A percentile compares a stretch with the other conserved stretches of the same genome.
phyloP scores from a whole-genome alignment of 73 alveolate species.

The Symbiodinium natans region DNA sequence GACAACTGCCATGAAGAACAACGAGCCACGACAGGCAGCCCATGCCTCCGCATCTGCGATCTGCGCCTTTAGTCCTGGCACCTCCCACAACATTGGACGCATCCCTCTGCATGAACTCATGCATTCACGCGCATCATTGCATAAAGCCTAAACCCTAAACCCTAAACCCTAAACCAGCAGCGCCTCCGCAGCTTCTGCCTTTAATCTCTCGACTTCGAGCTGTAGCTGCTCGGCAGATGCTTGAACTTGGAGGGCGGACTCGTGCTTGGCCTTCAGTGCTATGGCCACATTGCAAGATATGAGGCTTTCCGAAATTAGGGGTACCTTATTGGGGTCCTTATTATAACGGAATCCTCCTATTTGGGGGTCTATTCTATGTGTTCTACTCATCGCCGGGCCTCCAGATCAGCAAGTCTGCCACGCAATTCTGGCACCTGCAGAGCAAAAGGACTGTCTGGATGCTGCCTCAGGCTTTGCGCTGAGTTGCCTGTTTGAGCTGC shows the following conservation, averaged over 20 bases:
- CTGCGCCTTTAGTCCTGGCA: background rate
- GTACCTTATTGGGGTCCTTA: too few relatives aligned
- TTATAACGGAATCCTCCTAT: too few relatives aligned
- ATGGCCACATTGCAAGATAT: too few relatives aligned
- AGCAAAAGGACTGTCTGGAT: too few relatives aligned
- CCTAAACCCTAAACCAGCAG: too few relatives aligned
- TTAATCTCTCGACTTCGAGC: background rate
- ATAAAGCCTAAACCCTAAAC: too few relatives aligned
- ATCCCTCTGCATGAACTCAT: background rate
- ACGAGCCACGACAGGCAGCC: too few relatives aligned
- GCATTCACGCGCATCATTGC: too few relatives aligned
- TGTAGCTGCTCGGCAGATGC: background rate
- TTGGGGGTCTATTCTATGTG: background rate
- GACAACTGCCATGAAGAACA: background rate
- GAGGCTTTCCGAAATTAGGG: too few relatives aligned
- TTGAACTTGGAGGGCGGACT: background rate
- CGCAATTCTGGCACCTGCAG: background rate
- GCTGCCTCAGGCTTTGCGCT: too few relatives aligned
- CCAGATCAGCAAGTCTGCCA: background rate
- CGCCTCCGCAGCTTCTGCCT: background rate
- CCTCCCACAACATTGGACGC: background rate
- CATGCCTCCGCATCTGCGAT: background rate
- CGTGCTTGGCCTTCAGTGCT: background rate
- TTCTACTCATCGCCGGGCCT: constrained; percentile 2
- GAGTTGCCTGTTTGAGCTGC: too few relatives aligned